Evolutionary conservation across 2,329 filamentous ascomycete genomes (phyloP).

Genomic region (Aspergillus pseudonomiae): DNA sequence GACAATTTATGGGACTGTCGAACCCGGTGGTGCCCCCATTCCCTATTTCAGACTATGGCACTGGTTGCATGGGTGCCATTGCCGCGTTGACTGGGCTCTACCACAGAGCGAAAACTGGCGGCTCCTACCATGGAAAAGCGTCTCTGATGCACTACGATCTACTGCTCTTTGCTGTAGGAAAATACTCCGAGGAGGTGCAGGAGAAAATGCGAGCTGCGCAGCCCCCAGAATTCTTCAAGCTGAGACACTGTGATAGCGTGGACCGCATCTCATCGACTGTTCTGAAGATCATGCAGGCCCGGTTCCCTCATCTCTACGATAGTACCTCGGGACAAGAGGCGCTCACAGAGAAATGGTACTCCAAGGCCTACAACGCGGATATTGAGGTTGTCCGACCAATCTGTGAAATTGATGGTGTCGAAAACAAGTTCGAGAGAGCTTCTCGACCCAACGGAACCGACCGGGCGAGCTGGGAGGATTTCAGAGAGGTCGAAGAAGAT

Average conservation of each 20-base stretch:
- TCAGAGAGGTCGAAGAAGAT: slow-evolving; percentile 31
- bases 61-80: slow-evolving; percentile 71
- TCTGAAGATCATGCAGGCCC: slow-evolving; percentile 56
- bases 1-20: slow-evolving; percentile 44
- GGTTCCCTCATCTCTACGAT: slow-evolving; percentile 58
- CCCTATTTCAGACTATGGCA: slow-evolving; percentile 66
- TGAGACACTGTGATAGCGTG: slow-evolving; percentile 65
- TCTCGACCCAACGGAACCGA: slow-evolving; percentile 58
- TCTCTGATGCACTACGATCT: slow-evolving; percentile 71
- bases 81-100: slow-evolving; percentile 67
- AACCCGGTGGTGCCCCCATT: slow-evolving; percentile 50
- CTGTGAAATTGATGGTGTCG: slow-evolving; percentile 50
- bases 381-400: slow-evolving; percentile 54
- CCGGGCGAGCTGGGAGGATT: slow-evolving; percentile 50
- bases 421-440: slow-evolving; percentile 52
- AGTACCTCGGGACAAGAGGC: slow-evolving; percentile 40
- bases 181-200: slow-evolving; percentile 59
- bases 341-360: slow-evolving; percentile 54
- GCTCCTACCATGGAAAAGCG: slow-evolving; percentile 67
- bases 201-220: slow-evolving; percentile 53
- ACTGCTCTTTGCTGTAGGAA: slow-evolving; percentile 63
- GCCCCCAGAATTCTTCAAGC: slow-evolving; percentile 57
- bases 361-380: slow-evolving; percentile 46
- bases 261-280: slow-evolving; percentile 66
- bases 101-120: slow-evolving; percentile 63